phyloP scores from a whole-genome alignment of 352 stramenopile species.

The Phytophthora citrophthora region DNA sequence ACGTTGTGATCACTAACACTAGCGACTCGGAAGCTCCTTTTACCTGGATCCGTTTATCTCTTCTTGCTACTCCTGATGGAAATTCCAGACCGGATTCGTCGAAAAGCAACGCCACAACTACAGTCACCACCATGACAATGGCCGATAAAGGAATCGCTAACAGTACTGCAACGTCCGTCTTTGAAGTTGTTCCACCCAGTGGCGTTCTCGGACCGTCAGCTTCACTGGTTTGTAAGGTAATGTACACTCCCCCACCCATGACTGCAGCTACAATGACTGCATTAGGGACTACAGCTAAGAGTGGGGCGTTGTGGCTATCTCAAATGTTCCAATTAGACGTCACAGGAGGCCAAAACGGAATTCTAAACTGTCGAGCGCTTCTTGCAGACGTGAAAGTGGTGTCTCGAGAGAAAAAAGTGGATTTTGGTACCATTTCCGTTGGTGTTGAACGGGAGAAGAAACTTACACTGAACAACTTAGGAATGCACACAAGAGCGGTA shows the following conservation, averaged over 20 bases:
- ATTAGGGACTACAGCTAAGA: conserved; percentile 17
- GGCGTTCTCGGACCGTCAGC: conserved; percentile 44
- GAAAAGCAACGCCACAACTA: conserved; percentile 56
- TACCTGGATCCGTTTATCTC: conserved; percentile 55
- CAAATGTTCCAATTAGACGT: conserved; percentile 65
- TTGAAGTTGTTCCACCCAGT: conserved; percentile 58
- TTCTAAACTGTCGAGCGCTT: conserved; percentile 57
- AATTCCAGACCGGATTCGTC: conserved; percentile 53
- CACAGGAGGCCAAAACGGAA: conserved; percentile 51
- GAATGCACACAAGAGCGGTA: conserved; percentile 30
- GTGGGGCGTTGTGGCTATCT: conserved; percentile 37
- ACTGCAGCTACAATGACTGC: conserved; percentile 1
- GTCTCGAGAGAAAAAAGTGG: conserved; percentile 76
- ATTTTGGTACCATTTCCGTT: conserved; percentile 84
- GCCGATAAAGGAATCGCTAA: conserved; percentile 18
- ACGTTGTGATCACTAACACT: conserved; percentile 89
- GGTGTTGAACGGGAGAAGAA: conserved; percentile 73
- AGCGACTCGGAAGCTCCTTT: conserved; percentile 91
- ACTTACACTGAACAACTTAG: conserved; percentile 51
- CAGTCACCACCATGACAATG: conserved; percentile 20
- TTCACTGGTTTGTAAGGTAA: conserved; percentile 50
- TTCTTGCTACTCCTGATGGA: conserved; percentile 24
- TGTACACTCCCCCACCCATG: conserved; percentile 57
- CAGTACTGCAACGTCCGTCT: conserved; percentile 29
- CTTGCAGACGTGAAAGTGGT: conserved; percentile 60